phyloP scores from a whole-genome alignment of 163 green algal genomes.

The Scenedesmus sp. region DNA sequence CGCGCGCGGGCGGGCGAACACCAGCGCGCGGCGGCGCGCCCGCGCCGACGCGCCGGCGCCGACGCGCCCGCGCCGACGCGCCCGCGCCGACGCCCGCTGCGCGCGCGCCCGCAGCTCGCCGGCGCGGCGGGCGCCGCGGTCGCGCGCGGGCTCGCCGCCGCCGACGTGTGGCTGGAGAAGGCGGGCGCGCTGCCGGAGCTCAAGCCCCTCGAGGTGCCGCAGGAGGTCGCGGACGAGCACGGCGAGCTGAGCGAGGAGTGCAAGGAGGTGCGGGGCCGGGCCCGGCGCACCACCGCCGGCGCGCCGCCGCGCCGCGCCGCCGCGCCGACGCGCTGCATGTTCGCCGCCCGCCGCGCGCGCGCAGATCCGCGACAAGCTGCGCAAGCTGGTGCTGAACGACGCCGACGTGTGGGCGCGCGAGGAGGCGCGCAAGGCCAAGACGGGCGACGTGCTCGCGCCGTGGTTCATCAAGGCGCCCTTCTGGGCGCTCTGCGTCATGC shows the following conservation, averaged over 20 bases:
- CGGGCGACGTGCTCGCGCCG: conserved; percentile 54
- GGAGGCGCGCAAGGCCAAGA: conserved; percentile 48
- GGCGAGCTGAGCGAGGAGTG: conserved; percentile 32
- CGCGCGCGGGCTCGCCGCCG: not conserved
- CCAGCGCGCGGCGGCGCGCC: too few species aligned
- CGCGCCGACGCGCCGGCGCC: too few species aligned
- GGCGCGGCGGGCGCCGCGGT: conserved; percentile 5
- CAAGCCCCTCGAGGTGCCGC: conserved; percentile 20
- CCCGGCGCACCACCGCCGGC: not conserved
- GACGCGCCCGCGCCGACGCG: too few species aligned
- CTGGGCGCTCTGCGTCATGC: conserved; percentile 73
- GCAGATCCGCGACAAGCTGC: conserved; percentile 61
- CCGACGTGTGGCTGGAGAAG: conserved; percentile 31
- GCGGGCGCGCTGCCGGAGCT: conserved; percentile 21
- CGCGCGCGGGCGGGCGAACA: too few species aligned
- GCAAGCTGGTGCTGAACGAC: conserved; percentile 66
- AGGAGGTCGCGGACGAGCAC: conserved; percentile 3
- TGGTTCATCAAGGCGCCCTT: conserved; percentile 72
- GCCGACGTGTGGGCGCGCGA: conserved; percentile 69
- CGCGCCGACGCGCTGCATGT: not conserved
- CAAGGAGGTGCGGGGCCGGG: conserved; percentile 21
- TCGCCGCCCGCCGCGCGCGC: too few species aligned
- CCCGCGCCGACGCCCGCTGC: too few species aligned
- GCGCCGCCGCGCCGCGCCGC: not conserved
- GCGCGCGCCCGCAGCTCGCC: conserved; percentile 23